Evolutionary conservation across 106 monocot genomes (phyloP).

Genomic region (Dioscorea zingiberensis): DNA sequence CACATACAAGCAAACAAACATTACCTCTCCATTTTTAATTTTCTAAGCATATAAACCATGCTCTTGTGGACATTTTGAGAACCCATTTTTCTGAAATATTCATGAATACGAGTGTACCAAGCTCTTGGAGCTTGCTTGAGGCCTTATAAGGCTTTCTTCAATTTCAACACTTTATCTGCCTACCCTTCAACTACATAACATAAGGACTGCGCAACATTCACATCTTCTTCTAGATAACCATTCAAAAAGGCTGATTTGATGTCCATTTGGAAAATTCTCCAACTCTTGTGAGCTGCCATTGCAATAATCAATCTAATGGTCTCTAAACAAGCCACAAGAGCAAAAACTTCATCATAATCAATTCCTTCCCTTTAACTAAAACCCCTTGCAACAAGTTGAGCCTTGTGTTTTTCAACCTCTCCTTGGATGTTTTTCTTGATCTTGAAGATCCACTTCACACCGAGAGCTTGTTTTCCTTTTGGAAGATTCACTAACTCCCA

Average conservation of each 20-base stretch:
- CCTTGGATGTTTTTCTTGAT: background rate
- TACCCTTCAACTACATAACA: background rate
- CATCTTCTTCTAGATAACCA: no score
- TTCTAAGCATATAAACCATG: no score
- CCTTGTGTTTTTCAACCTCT: background rate
- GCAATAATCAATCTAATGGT: background rate
- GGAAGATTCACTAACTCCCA: background rate
- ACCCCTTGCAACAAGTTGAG: background rate
- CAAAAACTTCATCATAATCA: background rate
- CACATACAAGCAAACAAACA: background rate
- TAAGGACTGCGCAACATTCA: no score
- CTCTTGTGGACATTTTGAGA: no score
- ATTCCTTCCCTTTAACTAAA: background rate
- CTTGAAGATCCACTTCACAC: background rate
- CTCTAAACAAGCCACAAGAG: background rate
- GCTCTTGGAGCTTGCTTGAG: background rate
- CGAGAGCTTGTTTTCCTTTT: background rate
- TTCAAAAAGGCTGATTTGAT: background rate
- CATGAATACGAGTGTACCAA: background rate
- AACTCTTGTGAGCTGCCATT: background rate
- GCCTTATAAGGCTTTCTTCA: background rate
- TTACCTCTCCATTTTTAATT: background rate
- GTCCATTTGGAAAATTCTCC: background rate
- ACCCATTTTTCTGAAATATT: background rate
- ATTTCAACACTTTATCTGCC: background rate